Evolutionary conservation across 257 asterid genomes (phyloP).

Genomic region (Solanum peruvianum): DNA sequence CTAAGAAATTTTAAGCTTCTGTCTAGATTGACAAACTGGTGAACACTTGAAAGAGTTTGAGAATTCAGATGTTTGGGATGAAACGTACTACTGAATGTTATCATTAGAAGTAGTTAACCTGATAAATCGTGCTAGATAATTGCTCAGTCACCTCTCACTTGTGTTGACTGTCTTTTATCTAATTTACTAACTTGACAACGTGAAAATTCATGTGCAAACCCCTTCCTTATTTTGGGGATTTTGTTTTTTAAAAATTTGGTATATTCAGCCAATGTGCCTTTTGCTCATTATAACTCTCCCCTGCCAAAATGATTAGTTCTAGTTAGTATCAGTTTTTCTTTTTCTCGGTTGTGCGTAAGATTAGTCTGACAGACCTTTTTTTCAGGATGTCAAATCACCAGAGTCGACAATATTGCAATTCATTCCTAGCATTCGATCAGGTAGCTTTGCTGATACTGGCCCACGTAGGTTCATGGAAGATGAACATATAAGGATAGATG

Average conservation of each 20-base stretch:
- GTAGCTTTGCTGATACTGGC: conserved; percentile 71
- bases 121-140: not conserved
- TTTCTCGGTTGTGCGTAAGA: not conserved
- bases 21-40: not conserved
- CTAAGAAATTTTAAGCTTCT: not conserved
- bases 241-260: not conserved
- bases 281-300: not conserved
- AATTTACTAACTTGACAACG: not conserved
- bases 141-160: not conserved
- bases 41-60: not conserved
- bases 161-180: not conserved
- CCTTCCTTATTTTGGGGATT: not conserved
- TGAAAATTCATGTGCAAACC: not conserved
- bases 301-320: not conserved
- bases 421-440: conserved; percentile 57
- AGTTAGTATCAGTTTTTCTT: not conserved
- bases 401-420: conserved; percentile 21
- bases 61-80: not conserved
- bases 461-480: conserved; percentile 77
- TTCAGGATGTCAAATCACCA: conserved; percentile 40
- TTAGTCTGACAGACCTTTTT: not conserved
- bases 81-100: not conserved
- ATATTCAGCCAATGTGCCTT: not conserved
- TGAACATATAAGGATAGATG: conserved; percentile 73
- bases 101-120: not conserved